phyloP scores from a whole-genome alignment of 306 rosid species.

The Myrica gale region DNA sequence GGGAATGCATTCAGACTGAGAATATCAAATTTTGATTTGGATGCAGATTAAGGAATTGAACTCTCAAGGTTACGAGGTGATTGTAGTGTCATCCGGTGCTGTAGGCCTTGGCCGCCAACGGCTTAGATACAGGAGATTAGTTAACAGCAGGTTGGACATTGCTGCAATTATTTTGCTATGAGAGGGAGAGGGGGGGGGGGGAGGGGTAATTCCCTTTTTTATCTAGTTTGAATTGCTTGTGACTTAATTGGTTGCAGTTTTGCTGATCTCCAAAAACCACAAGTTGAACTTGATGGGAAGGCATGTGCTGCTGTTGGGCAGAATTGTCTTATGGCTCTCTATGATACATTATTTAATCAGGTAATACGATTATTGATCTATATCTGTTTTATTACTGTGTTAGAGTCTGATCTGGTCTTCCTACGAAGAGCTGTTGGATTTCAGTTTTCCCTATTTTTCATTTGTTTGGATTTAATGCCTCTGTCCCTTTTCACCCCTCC shows the following conservation, averaged over 20 bases:
- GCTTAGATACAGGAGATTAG: conserved; percentile 72
- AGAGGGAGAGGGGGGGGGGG: background rate
- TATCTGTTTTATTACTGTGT: conserved; percentile 9
- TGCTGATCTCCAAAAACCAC: conserved; percentile 97
- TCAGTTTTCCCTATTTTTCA: conserved; percentile 11
- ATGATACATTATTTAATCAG: conserved; percentile 85
- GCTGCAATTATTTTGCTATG: background rate
- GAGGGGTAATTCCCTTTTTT: background rate
- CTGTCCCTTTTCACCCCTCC: conserved; percentile 18
- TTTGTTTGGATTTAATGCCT: conserved; percentile 18
- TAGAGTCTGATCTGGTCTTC: background rate
- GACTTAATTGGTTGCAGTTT: conserved; percentile 49
- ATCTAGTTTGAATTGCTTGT: conserved; percentile 16
- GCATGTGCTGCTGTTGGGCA: conserved; percentile 99
- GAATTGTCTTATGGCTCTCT: conserved; percentile 86
- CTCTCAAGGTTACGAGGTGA: conserved; percentile 73
- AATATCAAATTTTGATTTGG: conserved; percentile 26
- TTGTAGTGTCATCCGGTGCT: conserved; percentile 97
- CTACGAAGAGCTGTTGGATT: background rate
- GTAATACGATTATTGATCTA: conserved; percentile 39
- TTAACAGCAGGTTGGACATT: conserved; percentile 76
- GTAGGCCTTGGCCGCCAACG: conserved; percentile 98
- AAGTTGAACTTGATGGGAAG: conserved; percentile 91
- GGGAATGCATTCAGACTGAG: background rate
- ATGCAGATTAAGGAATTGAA: conserved; percentile 81